Evolutionary conservation across 768 basidiomycete genomes (phyloP).

Genomic region (Russula dissimulans): DNA sequence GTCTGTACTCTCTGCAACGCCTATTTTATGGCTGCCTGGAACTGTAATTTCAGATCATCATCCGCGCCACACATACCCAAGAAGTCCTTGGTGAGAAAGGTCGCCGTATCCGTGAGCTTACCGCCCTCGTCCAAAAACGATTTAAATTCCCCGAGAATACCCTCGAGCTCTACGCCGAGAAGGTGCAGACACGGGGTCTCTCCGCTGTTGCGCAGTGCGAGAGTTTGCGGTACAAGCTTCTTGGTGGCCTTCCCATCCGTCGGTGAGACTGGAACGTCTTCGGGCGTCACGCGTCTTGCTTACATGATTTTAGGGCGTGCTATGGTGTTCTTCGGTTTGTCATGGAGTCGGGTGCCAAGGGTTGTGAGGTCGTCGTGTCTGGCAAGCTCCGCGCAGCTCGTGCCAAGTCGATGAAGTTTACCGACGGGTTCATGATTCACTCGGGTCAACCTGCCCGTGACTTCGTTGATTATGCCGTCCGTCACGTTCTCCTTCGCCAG

Average conservation of each 20-base stretch:
- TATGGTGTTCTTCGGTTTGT: conserved; percentile 99
- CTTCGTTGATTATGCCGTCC: conserved; percentile 95
- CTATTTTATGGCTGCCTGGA: conserved; percentile 4
- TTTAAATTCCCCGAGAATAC: conserved; percentile 99
- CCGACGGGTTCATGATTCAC: conserved; percentile 99
- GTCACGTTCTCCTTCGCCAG: conserved; percentile 95
- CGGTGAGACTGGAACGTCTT: conserved; percentile 46
- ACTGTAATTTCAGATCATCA: conserved; percentile 67
- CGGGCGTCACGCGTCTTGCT: neutral
- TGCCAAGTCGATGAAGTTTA: conserved; percentile 99
- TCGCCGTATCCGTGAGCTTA: conserved; percentile 97
- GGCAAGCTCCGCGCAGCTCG: conserved; percentile 99
- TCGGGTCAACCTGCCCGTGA: conserved; percentile 96
- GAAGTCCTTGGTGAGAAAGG: conserved; percentile 99
- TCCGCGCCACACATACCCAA: conserved; percentile 98
- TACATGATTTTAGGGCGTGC: conserved; percentile 55
- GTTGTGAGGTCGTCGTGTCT: conserved; percentile 98
- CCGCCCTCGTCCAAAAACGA: conserved; percentile 95
- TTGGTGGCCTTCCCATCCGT: conserved; percentile 98
- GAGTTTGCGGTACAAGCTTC: conserved; percentile 95
- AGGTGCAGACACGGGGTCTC: conserved; percentile 96
- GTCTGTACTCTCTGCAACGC: conserved; percentile 29
- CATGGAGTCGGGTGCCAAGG: conserved; percentile 99
- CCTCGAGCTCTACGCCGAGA: conserved; percentile 98
- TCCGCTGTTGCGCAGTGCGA: conserved; percentile 99